Evolutionary conservation across 305 asterid species (phyloP), one percentile per base, ranked within the genome.

Genomic region (Petunia hybrid): DNA sequence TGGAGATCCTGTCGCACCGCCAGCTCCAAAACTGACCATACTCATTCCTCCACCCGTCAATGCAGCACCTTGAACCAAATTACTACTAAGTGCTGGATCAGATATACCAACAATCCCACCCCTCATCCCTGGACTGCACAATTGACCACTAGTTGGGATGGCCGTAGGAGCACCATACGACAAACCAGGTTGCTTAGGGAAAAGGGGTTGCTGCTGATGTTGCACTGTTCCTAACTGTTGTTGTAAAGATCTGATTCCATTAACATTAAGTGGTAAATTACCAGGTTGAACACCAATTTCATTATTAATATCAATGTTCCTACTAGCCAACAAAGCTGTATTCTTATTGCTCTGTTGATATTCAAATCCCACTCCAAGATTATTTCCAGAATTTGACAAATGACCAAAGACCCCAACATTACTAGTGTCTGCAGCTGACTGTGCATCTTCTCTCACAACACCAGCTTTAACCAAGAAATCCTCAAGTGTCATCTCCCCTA

Each of bases 171-270:
- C 86, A 75, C 92, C 95, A 84, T 90, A 92, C 3, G 87, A 71
- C 86, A 86, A 76, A 10, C 80, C 69, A 9, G 97, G 84, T 70
- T 88, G 98, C 77, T 94, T 93, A 2, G 98, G 98, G 77, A 84
- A 80, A 12, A 94, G 75, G 8, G 80, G 76, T 10, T 62, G 88
- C 70, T 64, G 83, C 65, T 76, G 84, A 5, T 63, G 84, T 8
- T 79, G 84, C 12, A 56, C 4, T 40, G 80, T 35, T 59, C 70
- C 59, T 8, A 74, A 42, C 56, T 84, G 85, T 80, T 87, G 86
- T 46, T 84, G 89, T 48, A 67, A 78, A 75, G 83, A 80, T 66
- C 89, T 83, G n/a, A n/a, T n/a, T n/a, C n/a, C 91, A 66, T 86
- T 91, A 3, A 86, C 92, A 67, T 87, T 88, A 84, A 93, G 78